Evolutionary conservation across 495 filamentous ascomycete species (phyloP), one percentile per base, ranked within the genome.

Genomic region (Aspergillus indologenus): DNA sequence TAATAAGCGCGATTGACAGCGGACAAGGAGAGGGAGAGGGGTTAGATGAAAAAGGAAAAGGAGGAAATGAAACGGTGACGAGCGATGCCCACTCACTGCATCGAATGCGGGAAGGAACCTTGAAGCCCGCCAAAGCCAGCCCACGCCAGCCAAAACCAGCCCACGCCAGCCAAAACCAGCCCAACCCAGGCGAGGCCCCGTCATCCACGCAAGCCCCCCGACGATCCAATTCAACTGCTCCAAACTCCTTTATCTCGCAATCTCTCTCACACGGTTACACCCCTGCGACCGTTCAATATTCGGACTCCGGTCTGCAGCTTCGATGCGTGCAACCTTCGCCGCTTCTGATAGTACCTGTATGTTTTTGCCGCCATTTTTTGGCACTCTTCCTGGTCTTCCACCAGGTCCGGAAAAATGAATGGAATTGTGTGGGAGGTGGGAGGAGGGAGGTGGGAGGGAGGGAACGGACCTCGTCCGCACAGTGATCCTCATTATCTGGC

Each of bases 121-220:
- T 29, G 9, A 29, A n/a, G n/a, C n/a, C n/a, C n/a, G 26, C 26
- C 26, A 29, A 29, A 29, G 26, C 26, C 26, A 29, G 26, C 26
- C 26, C 26, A 29, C 48, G 20, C 57, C 57, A 45, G 61, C 56
- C 61, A 55, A 56, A 40, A 55, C 46, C 59, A 59, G 54, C 57
- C 48, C 59, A 60, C 65, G 65, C 64, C 60, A 67, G 62, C 65
- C 65, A 65, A n/a, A n/a, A n/a, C n/a, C 26, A 29, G 54, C 26
- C 57, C 57, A 45, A 65, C 56, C 61, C 58, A 56, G 45, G 58
- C 46, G 61, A 59, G 54, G 59, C 48, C 59, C 63, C 65, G 65
- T 67, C 60, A 67, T 64, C 65, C 65, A 65, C 65, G 65, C 65
- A 68, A 68, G 57, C 65, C 59, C n/a, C 18, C 20, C 51, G 65